These are phyloP conservation scores for Apiospora arundinis DNA, from an alignment of 2,329 filamentous ascomycete species.

Conservation along the genomic window DNA sequence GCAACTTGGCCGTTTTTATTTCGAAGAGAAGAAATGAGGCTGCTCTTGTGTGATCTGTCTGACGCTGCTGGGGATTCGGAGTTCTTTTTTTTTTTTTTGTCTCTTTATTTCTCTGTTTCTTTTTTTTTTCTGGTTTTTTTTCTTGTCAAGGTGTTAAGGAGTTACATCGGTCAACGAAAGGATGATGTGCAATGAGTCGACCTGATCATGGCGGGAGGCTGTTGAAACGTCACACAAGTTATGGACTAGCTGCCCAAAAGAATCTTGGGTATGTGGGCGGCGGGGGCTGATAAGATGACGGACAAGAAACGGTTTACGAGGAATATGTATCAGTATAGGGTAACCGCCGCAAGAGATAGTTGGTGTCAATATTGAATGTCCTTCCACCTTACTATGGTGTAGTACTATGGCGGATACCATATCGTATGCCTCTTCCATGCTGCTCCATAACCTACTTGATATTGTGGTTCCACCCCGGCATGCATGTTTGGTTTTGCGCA, in stretches of 20 bases:
- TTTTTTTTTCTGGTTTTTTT: too few relatives aligned
- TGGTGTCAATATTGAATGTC: background rate
- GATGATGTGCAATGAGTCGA: background rate
- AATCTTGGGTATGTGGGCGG: background rate
- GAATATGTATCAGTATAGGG: background rate
- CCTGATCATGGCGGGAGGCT: background rate
- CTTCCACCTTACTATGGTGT: background rate
- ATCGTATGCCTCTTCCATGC: too few relatives aligned
- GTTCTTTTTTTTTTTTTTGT: too few relatives aligned
- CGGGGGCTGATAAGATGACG: background rate
- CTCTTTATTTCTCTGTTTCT: too few relatives aligned
- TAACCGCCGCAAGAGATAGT: background rate
- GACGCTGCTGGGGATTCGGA: background rate
- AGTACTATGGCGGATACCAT: background rate
- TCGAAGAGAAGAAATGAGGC: conserved; percentile 55
- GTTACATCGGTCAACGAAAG: background rate
- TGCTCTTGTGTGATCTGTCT: background rate
- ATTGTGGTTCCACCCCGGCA: background rate
- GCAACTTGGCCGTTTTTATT: conserved; percentile 64
- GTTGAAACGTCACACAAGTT: background rate
- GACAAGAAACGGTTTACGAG: background rate
- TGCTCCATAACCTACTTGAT: background rate
- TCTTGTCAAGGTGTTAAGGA: background rate
- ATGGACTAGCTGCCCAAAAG: background rate
- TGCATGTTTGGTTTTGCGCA: too few relatives aligned